phyloP scores from a whole-genome alignment of 163 green algal genomes.

The Trebouxia gelatinosa region DNA sequence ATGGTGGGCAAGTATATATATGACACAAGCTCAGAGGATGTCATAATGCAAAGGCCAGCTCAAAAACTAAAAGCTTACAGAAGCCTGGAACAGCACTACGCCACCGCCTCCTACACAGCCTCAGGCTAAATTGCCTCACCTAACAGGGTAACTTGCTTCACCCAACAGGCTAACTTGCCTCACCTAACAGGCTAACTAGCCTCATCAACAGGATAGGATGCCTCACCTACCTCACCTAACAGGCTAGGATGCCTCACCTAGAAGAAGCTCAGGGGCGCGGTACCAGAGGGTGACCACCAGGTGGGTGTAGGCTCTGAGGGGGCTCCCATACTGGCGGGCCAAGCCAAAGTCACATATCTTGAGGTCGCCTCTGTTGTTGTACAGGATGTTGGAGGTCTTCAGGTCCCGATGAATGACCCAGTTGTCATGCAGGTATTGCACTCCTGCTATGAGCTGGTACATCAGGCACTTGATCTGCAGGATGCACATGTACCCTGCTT shows the following conservation, averaged over 20 bases:
- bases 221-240: neutral
- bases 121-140: too few species aligned
- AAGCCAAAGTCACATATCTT: slow-evolving; percentile 99
- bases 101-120: too few species aligned
- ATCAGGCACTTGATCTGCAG: slow-evolving; percentile 88
- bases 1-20: too few species aligned
- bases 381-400: slow-evolving; percentile 98
- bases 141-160: neutral
- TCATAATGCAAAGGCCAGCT: too few species aligned
- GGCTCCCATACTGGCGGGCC: slow-evolving; percentile 77
- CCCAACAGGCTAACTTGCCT: neutral
- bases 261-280: slow-evolving; percentile 89
- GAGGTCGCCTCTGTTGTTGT: slow-evolving; percentile 90
- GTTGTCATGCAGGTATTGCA: slow-evolving; percentile 90
- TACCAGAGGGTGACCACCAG: slow-evolving; percentile 97
- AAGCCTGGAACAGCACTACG: too few species aligned
- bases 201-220: neutral
- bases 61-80: too few species aligned
- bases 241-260: slow-evolving; percentile 51
- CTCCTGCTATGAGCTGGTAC: slow-evolving; percentile 82
- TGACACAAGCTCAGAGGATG: too few species aligned
- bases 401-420: slow-evolving; percentile 95
- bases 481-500: neutral
- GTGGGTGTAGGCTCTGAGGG: slow-evolving; percentile 82
- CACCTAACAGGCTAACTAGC: neutral